Base-by-base conservation (phyloP, 2,329 filamentous ascomycete species). In the Neocucurbitaria cava region DNA sequence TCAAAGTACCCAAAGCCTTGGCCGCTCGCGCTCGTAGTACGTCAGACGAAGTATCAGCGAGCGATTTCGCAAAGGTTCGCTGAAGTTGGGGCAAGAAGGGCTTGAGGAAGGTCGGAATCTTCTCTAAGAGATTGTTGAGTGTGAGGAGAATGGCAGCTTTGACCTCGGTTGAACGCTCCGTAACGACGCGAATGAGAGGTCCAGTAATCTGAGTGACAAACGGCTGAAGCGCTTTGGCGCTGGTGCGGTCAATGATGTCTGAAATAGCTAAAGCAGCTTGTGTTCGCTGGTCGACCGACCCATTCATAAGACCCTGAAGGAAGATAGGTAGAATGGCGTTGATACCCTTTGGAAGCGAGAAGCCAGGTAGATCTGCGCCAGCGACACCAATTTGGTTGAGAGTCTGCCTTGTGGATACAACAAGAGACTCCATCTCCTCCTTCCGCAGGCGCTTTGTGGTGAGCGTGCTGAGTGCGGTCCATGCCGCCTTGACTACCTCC, bases 181-280 rank as follows among this genome's bases (percentile, higher is more conserved):
- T 97, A 17, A 99, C 93, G 20, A 98, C 94, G 84, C 95, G 91
- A 76, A 99, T 99, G 49, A 99, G 85, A 20, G 96, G 95, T 72
- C 95, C 95, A 5, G 96, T 98, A 66, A 99, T 97, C 71, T 97
- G 93, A 26, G 94, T 97, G 56, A 99, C 95, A 69, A 96, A 98
- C 7, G 93, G 92, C 77, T 95, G 96, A 59, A 99, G 82, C 18
- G 93, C 88, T 54, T 92, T 89, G 63, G 92, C 87, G 75, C 89
- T 94, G 23, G 95, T 96, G 53, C 95, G 88, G 78, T 98, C 95
- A 61, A 98, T 89, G 63, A 99, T 90, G 73, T 99, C 96, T 2
- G 93, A 96, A 65, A 99, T 96, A 52, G 91, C 95, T 59, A 98
- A 83, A 41, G 96, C 95, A 53, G 95, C 88, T 73, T 96, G 91